Conservation (phyloP, 768 basidiomycete genomes). For the Melanogaster broomeanus region DNA sequence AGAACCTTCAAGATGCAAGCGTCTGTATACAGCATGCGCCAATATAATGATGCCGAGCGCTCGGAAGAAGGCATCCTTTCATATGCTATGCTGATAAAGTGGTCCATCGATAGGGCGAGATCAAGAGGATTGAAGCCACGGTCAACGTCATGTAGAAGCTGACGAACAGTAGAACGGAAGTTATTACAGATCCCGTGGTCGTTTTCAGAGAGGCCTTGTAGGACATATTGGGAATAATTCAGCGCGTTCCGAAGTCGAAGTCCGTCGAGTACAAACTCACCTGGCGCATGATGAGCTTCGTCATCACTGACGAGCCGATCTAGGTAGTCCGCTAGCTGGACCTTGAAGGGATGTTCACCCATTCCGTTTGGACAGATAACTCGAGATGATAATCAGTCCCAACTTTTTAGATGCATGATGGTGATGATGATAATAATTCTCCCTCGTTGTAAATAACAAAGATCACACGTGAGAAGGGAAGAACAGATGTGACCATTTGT, state of each 20-base stretch:
- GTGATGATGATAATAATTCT: neutral
- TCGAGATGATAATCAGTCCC: too few relatives aligned
- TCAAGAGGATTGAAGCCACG: neutral
- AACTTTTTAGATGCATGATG: too few relatives aligned
- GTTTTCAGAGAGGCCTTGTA: neutral
- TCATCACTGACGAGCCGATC: neutral
- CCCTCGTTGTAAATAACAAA: neutral
- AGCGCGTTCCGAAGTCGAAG: neutral
- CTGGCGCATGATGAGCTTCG: neutral
- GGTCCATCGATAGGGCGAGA: slow-evolving; percentile 21
- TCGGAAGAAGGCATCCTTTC: slow-evolving; percentile 46
- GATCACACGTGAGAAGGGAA: slow-evolving; percentile 15
- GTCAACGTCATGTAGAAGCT: slow-evolving; percentile 5
- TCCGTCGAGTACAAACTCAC: neutral
- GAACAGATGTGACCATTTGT: slow-evolving; percentile 11
- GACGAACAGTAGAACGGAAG: slow-evolving; percentile 12
- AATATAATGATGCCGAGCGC: slow-evolving; percentile 39
- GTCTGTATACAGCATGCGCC: slow-evolving; percentile 80
- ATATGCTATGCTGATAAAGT: slow-evolving; percentile 50
- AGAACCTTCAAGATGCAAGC: slow-evolving; percentile 61
- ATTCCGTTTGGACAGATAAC: neutral
- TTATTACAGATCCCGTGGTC: neutral
- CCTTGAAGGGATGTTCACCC: neutral
- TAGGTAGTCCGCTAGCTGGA: neutral
- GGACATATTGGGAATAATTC: neutral